phyloP scores from a whole-genome alignment of 257 asterid genomes.

The Mitragyna speciosa region DNA sequence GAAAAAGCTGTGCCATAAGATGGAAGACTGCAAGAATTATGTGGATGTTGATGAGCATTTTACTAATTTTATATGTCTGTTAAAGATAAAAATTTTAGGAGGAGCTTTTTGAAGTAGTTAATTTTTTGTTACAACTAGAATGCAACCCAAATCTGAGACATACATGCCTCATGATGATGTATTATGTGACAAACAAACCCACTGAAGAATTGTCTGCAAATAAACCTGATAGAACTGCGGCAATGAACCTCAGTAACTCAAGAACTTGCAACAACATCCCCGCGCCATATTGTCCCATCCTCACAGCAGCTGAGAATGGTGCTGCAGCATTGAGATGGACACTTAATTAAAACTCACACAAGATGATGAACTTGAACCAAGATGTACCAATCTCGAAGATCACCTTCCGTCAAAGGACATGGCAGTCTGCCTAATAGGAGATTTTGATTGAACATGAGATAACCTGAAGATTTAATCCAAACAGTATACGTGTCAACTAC shows the following conservation, averaged over 20 bases:
- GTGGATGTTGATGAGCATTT: too few species aligned
- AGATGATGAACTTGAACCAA: not conserved
- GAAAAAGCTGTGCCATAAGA: not conserved
- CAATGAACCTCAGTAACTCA: constrained; percentile 45
- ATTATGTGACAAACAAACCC: not conserved
- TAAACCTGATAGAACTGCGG: not conserved
- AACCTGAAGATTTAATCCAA: constrained; percentile 45
- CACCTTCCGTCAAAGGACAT: constrained; percentile 95
- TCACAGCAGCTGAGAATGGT: constrained; percentile 95
- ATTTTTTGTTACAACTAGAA: too few species aligned
- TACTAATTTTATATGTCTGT: too few species aligned
- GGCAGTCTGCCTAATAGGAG: constrained; percentile 89
- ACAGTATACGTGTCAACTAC: too few species aligned
- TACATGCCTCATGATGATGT: too few species aligned
- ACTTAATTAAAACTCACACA: constrained; percentile 7
- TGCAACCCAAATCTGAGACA: too few species aligned
- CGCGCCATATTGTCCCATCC: constrained; percentile 98
- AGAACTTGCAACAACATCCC: constrained; percentile 84
- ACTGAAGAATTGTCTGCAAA: not conserved
- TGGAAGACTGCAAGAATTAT: too few species aligned
- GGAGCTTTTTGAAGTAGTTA: too few species aligned
- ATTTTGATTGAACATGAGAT: constrained; percentile 78
- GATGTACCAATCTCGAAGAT: not conserved
- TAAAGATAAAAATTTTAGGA: too few species aligned
- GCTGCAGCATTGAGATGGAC: constrained; percentile 44